Conservation (phyloP, 2,329 filamentous ascomycete species). For the Colletotrichum tofieldiae region DNA sequence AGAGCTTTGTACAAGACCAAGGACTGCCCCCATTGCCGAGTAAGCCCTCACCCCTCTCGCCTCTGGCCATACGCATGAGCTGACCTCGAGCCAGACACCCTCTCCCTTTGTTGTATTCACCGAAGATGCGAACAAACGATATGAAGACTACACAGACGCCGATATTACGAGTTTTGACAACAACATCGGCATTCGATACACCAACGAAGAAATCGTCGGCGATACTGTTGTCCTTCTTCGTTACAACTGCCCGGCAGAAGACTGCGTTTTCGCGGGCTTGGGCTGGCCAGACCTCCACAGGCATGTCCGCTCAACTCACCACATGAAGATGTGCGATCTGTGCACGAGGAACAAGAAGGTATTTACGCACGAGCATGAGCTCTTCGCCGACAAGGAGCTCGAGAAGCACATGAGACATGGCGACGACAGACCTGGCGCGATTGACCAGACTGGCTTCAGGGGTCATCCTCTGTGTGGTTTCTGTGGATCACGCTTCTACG, state of each 20-base stretch:
- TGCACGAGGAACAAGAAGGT: conserved; percentile 97
- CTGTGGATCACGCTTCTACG: conserved; percentile 93
- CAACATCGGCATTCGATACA: conserved; percentile 92
- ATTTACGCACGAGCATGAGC: conserved; percentile 96
- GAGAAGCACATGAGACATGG: conserved; percentile 91
- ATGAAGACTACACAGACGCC: conserved; percentile 81
- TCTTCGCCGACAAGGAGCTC: conserved; percentile 87
- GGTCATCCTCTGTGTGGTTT: conserved; percentile 96
- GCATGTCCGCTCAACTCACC: conserved; percentile 87
- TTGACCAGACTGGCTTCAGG: conserved; percentile 95
- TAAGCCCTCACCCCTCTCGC: conserved; percentile 59
- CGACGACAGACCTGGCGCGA: conserved; percentile 90
- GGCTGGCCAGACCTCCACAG: conserved; percentile 72
- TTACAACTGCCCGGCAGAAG: conserved; percentile 93
- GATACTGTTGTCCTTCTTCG: conserved; percentile 90
- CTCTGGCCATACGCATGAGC: conserved; percentile 1
- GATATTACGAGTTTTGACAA: conserved; percentile 87
- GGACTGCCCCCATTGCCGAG: conserved; percentile 95
- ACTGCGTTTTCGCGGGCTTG: conserved; percentile 86
- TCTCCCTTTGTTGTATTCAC: conserved; percentile 92
- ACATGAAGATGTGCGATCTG: conserved; percentile 92
- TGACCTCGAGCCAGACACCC: conserved; percentile 67
- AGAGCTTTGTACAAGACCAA: conserved; percentile 96
- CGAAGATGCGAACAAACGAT: conserved; percentile 85
- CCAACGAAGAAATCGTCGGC: conserved; percentile 89